A percentile compares a stretch with the other conserved stretches of the same genome.
Evolutionary conservation across 2,329 filamentous ascomycete genomes (phyloP).

Genomic region (Epichloe sibirici): DNA sequence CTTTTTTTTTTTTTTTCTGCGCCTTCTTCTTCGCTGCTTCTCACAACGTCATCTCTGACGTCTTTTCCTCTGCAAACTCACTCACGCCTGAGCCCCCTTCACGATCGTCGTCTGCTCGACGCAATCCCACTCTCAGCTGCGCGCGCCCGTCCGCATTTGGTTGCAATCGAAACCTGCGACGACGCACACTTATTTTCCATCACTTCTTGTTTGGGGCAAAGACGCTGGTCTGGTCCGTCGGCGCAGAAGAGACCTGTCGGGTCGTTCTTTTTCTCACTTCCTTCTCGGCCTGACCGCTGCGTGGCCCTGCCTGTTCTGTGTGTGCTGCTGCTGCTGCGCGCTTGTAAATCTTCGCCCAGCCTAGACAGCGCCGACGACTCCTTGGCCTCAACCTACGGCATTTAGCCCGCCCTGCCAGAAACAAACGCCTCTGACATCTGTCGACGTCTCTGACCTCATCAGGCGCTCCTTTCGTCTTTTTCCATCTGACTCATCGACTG

Average conservation of each 20-base stretch:
- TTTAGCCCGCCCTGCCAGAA: neutral
- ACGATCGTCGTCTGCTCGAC: conserved; percentile 20
- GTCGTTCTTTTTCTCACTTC: neutral
- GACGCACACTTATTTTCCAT: conserved; percentile 1
- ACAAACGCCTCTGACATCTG: conserved; percentile 10
- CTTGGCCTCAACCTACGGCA: neutral
- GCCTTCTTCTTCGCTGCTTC: conserved; percentile 23
- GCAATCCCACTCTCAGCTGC: conserved; percentile 13
- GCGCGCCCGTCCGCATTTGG: conserved; percentile 3
- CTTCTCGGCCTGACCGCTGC: neutral
- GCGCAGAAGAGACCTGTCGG: conserved; percentile 5
- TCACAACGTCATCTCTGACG: conserved; percentile 37
- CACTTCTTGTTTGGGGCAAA: neutral
- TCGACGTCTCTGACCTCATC: conserved; percentile 29
- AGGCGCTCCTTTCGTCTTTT: conserved; percentile 14
- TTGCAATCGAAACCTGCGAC: conserved; percentile 1
- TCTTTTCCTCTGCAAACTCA: conserved; percentile 26
- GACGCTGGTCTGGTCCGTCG: neutral
- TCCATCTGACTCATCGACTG: conserved; percentile 8
- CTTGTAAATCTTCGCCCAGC: conserved; percentile 7
- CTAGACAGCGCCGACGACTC: neutral
- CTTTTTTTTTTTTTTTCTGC: conserved; percentile 18
- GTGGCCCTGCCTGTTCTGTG: neutral
- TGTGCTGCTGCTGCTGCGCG: neutral
- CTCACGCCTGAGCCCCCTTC: conserved; percentile 23